These are phyloP conservation scores for Castanea crenata DNA, from an alignment of 306 rosid genomes.

Conservation along the genomic window DNA sequence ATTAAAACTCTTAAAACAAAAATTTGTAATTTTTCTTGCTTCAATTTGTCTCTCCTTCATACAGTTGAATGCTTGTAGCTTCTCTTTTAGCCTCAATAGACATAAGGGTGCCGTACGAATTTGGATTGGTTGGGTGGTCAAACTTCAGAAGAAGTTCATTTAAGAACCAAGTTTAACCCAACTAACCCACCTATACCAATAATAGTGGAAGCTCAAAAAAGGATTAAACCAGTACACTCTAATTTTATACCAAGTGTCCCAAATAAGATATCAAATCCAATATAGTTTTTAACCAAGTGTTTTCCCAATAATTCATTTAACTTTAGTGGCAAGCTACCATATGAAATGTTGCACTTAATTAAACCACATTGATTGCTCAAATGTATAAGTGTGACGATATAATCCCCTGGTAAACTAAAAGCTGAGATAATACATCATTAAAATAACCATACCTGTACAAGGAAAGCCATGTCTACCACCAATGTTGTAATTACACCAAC, in stretches of 20 bases:
- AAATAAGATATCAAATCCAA: too few relatives aligned
- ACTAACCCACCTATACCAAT: neutral
- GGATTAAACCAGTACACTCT: too few relatives aligned
- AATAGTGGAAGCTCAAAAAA: too few relatives aligned
- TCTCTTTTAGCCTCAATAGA: neutral
- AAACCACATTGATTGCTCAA: neutral
- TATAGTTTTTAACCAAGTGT: too few relatives aligned
- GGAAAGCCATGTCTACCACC: constrained; percentile 99
- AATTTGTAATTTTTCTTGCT: neutral
- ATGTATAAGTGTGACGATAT: neutral
- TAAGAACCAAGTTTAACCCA: neutral
- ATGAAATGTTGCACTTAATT: neutral
- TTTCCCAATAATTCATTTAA: neutral
- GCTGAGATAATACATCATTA: neutral
- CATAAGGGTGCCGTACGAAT: neutral
- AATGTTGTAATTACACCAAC: constrained; percentile 92
- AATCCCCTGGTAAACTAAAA: constrained; percentile 4
- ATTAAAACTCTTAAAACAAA: neutral
- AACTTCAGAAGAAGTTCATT: neutral
- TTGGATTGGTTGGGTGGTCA: neutral
- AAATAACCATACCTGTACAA: constrained; percentile 74
- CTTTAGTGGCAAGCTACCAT: neutral
- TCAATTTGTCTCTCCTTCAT: neutral
- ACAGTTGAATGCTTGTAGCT: neutral
- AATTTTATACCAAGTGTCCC: too few relatives aligned